A percentile compares a stretch with the other conserved stretches of the same genome.
Evolutionary conservation across 2,329 filamentous ascomycete genomes (phyloP).

Genomic region (Torrubiellomyces zombiae): DNA sequence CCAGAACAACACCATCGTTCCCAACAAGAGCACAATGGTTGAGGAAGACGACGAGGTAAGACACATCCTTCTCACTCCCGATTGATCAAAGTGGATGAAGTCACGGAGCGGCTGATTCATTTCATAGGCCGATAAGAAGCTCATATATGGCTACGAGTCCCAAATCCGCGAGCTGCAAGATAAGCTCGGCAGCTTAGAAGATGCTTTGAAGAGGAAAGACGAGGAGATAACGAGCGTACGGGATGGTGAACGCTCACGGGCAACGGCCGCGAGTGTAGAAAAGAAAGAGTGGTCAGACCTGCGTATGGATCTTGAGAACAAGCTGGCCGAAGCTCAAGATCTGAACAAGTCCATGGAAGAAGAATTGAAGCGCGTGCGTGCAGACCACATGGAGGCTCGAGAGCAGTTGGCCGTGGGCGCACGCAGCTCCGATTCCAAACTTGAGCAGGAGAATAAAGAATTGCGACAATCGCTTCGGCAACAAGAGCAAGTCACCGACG

Average conservation of each 20-base stretch:
- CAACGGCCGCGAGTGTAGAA: constrained; percentile 38
- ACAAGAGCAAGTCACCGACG: constrained; percentile 70
- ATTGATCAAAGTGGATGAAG: background rate
- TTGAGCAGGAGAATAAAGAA: constrained; percentile 52
- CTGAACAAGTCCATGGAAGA: constrained; percentile 66
- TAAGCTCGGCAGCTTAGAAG: constrained; percentile 57
- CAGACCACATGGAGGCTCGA: constrained; percentile 36
- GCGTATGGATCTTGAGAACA: constrained; percentile 51
- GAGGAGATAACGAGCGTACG: constrained; percentile 46
- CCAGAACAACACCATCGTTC: constrained; percentile 89
- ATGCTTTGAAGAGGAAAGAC: constrained; percentile 52
- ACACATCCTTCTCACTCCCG: constrained; percentile 3
- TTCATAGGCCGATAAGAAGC: constrained; percentile 45
- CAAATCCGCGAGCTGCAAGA: constrained; percentile 61
- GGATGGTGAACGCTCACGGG: constrained; percentile 38
- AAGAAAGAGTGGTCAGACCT: constrained; percentile 56
- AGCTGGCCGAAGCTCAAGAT: constrained; percentile 55
- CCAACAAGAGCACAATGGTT: constrained; percentile 94
- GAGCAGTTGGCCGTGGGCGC: constrained; percentile 7
- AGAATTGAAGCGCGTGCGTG: constrained; percentile 59
- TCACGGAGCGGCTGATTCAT: constrained; percentile 6
- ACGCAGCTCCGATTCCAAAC: constrained; percentile 29
- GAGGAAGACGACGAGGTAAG: constrained; percentile 70
- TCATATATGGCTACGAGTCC: constrained; percentile 63
- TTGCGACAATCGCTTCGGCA: constrained; percentile 48